A percentile compares a stretch with the other conserved stretches of the same genome.
Evolutionary conservation across 2,329 filamentous ascomycete genomes (phyloP).

Genomic region (Sphaerulina vaccinii): DNA sequence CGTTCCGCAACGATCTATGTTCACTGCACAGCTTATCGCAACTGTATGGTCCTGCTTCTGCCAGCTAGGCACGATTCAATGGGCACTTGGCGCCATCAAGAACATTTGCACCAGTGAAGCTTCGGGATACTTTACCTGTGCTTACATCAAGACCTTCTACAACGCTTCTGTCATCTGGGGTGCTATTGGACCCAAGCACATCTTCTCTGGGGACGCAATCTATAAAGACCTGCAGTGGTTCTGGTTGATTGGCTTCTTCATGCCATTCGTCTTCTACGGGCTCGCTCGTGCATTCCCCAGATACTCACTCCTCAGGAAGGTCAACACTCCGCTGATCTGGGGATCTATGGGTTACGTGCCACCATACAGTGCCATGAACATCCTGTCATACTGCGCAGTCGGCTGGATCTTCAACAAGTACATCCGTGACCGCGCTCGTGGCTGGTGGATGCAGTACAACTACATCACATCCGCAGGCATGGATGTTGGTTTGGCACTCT

Average conservation of each 20-base stretch:
- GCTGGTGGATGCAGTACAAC: conserved; percentile 75
- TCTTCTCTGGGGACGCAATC: conserved; percentile 63
- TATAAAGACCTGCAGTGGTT: conserved; percentile 79
- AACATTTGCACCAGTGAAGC: conserved; percentile 28
- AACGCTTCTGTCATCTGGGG: conserved; percentile 30
- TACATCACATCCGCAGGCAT: conserved; percentile 84
- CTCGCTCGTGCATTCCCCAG: conserved; percentile 43
- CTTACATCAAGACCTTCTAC: conserved; percentile 25
- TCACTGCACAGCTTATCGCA: conserved; percentile 46
- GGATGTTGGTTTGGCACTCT: conserved; percentile 79
- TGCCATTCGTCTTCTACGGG: conserved; percentile 72
- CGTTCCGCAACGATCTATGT: conserved; percentile 45
- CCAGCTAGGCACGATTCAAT: conserved; percentile 45
- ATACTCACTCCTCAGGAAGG: conserved; percentile 18
- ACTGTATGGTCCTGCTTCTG: conserved; percentile 42
- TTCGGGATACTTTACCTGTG: conserved; percentile 25
- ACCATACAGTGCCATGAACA: conserved; percentile 73
- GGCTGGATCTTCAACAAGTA: conserved; percentile 82
- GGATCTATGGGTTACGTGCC: conserved; percentile 83
- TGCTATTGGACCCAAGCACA: conserved; percentile 26
- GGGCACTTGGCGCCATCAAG: conserved; percentile 42
- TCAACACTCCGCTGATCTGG: conserved; percentile 66
- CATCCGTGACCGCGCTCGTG: conserved; percentile 64
- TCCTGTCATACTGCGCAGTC: conserved; percentile 76
- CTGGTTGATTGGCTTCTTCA: conserved; percentile 72